Evolutionary conservation across 192 early-diverging fungal genomes (phyloP), one percentile per base, ranked within the genome.

Genomic region (Coemansia sp.): DNA sequence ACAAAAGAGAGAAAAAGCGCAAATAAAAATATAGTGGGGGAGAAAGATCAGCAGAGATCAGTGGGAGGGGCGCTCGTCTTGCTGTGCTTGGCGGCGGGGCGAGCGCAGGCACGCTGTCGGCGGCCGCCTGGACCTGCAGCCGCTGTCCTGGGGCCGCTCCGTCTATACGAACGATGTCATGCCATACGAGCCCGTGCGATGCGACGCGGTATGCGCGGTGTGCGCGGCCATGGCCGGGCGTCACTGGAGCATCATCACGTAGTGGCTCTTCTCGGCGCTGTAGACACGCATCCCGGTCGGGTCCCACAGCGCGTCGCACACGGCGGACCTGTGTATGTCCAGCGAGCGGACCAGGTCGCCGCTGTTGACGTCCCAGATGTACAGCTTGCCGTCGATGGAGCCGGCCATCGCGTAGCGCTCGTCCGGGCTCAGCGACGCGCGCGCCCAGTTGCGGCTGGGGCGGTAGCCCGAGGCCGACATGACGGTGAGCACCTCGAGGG

Each of bases 371-470:
- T 90, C 83, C 93, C 93, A 95, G 37, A 94, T 70, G 67, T 79
- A 91, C 13, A 97, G 56, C 8, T 67, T 70, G 13, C 93, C 95
- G 64, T 91, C 90, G 55, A 62, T 60, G 26, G 87, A 87, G 38
- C 94, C 94, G 3, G 92, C 87, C 32, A 85, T 83, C 11, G 92
- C 83, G 67, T 82, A 91, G 44, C 64, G 73, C 30, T 87, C 90
- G 75, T 97, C 94, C 32, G 92, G 89, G 67, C 94, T 92, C 49
- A 68, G 69, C 46, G 69, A 62, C 9, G 91, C 88, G 38, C 87
- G 83, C 15, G 90, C 80, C 92, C 92, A 98, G 69, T 94, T 98
- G 48, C 85, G 78, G 5, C 85, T 88, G 43, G 84, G 86, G 44
- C 84, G 83, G 77, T 89, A 98, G 0, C 82, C 78, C 19, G 88